These are phyloP conservation scores for Comarum palustre DNA, from an alignment of 306 rosid genomes.

Conservation along the genomic window DNA sequence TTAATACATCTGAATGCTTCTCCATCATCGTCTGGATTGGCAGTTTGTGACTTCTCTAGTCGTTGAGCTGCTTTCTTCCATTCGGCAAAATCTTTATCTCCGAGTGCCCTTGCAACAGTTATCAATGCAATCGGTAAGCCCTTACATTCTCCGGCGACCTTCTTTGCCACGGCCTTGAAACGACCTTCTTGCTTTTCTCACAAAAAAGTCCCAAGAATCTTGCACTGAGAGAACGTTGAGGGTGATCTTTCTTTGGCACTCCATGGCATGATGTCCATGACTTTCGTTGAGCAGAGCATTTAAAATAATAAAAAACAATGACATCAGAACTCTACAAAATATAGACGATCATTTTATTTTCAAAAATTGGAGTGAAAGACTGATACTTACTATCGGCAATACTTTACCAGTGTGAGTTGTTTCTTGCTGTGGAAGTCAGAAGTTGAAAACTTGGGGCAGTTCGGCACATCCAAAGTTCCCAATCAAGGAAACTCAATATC, in stretches of 20 bases:
- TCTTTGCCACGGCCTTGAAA: background rate
- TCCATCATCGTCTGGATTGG: background rate
- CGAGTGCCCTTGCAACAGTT: background rate
- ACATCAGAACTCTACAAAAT: no score
- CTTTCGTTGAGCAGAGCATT: no score
- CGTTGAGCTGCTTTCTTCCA: background rate
- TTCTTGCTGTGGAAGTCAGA: no score
- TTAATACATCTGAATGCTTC: background rate
- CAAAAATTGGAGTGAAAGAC: no score
- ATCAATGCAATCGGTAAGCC: background rate
- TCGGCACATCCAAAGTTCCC: no score
- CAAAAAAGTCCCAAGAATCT: conserved; percentile 28
- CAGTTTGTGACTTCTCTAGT: background rate
- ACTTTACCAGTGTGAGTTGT: no score
- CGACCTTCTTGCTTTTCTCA: background rate
- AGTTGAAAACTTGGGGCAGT: no score
- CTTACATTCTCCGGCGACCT: background rate
- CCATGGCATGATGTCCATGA: no score
- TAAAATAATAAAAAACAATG: no score
- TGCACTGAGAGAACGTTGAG: background rate
- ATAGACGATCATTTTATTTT: no score
- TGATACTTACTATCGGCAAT: no score
- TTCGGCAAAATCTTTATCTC: background rate
- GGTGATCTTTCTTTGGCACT: background rate
- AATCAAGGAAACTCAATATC: no score